Evolutionary conservation across 148 eudicot genomes (phyloP).

Genomic region (Fallopia convolvulus): DNA sequence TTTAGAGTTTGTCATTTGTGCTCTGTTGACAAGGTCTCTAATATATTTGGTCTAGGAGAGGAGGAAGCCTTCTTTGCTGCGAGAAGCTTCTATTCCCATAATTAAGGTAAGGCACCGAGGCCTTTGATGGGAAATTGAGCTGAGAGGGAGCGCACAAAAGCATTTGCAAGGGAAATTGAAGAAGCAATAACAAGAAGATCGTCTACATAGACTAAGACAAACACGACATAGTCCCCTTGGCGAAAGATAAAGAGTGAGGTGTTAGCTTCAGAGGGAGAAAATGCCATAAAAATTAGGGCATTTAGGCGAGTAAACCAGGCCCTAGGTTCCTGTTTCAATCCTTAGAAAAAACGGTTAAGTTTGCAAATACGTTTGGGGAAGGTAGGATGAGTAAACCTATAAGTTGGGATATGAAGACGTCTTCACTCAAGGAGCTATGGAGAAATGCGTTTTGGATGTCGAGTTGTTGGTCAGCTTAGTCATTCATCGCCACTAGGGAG

Average conservation of each 20-base stretch:
- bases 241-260: background rate
- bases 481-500: background rate
- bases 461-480: background rate
- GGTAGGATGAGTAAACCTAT: background rate
- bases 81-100: background rate
- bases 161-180: background rate
- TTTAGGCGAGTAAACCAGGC: background rate
- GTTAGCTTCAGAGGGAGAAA: background rate
- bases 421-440: background rate
- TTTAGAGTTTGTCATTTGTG: background rate
- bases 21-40: background rate
- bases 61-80: background rate
- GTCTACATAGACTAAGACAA: background rate
- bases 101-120: background rate
- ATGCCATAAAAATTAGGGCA: background rate
- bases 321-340: background rate
- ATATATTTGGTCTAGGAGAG: background rate
- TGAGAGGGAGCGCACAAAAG: background rate
- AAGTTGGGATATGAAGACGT: background rate
- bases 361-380: background rate
- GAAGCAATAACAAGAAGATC: background rate
- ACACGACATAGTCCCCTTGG: background rate
- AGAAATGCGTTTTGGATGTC: background rate
- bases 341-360: background rate
- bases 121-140: background rate